Base-by-base conservation (phyloP, 257 asterid species). In the Solanum arcanum region DNA sequence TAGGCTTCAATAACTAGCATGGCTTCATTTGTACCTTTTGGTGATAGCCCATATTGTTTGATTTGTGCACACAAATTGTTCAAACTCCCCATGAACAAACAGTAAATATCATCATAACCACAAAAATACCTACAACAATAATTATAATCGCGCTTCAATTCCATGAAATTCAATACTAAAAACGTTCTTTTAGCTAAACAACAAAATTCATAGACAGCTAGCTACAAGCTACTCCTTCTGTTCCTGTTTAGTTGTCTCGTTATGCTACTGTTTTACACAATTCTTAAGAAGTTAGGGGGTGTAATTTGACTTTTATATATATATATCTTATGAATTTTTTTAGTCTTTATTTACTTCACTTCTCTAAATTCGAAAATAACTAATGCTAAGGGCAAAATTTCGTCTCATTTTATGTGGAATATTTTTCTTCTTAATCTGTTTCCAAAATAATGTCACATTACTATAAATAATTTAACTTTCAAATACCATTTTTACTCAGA, bases 1-100 rank as follows among this genome's bases (percentile, higher is more conserved):
- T 96, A 96, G 0, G 98, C 99, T 83, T 96, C 97, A 37, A 95
- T 94, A 56, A 93, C 95, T 7, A 95, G 89, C 97, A 94, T 92
- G 31, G 98, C 99, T 88, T 96, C 99, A n/a, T 96, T 91, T 16
- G 95, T 85, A 52, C 86, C 89, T 87, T 92, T 93, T 11, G 98
- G 85, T 31, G 98, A 86, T 31, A 95, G 82, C 20, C 99, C 98
- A 76, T 95, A 96, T 72, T 93, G 96, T 87, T 90, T 96, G 5
- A 93, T 93, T 69, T 92, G 98, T 9, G 94, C 90, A 62, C 93
- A 88, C 5, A 96, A 87, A 74, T 96, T 96, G 94, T 93, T 90
- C 94, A 96, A 88, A 16, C 93, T 95, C 86, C 99, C 99, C 93
- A 90, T 68, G 86, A 96, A 96, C 12, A 96, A 46, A 59, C 98